phyloP scores from a whole-genome alignment of 805 yeast genomes.

The Dipodascopsis uninucleata region DNA sequence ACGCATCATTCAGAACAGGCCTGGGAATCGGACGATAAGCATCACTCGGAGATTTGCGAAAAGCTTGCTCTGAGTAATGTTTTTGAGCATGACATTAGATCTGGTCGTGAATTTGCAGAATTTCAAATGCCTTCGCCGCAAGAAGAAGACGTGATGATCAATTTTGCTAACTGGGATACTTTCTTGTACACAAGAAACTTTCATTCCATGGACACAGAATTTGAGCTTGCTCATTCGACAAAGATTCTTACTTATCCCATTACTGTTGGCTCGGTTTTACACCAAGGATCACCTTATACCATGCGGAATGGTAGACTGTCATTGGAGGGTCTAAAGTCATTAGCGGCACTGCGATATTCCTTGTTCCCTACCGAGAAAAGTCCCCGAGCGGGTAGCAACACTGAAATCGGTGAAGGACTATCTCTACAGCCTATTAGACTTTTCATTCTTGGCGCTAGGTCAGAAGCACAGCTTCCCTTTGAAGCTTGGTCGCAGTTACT shows the following conservation, averaged over 20 bases:
- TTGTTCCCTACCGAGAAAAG: conserved; percentile 61
- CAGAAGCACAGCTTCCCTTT: conserved; percentile 89
- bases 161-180: conserved; percentile 85
- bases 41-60: conserved; percentile 69
- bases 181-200: conserved; percentile 89
- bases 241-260: conserved; percentile 91
- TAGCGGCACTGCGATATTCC: conserved; percentile 89
- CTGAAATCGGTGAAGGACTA: conserved; percentile 45
- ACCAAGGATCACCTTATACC: conserved; percentile 80
- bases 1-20: conserved; percentile 90
- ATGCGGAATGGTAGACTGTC: conserved; percentile 68
- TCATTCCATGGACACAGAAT: conserved; percentile 94
- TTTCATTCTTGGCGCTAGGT: conserved; percentile 85
- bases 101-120: conserved; percentile 93
- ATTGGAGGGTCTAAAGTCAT: conserved; percentile 86
- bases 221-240: conserved; percentile 90
- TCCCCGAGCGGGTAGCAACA: conserved; percentile 9
- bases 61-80: conserved; percentile 80
- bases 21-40: conserved; percentile 75
- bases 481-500: conserved; percentile 94
- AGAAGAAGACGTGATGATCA: conserved; percentile 66
- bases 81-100: conserved; percentile 90
- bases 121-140: conserved; percentile 86
- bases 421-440: conserved; percentile 87
- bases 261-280: conserved; percentile 79